A percentile compares a stretch with the other conserved stretches of the same genome.
These are phyloP conservation scores for Salicornia ramosissima DNA, from an alignment of 148 eudicot genomes.

Conservation along the genomic window DNA sequence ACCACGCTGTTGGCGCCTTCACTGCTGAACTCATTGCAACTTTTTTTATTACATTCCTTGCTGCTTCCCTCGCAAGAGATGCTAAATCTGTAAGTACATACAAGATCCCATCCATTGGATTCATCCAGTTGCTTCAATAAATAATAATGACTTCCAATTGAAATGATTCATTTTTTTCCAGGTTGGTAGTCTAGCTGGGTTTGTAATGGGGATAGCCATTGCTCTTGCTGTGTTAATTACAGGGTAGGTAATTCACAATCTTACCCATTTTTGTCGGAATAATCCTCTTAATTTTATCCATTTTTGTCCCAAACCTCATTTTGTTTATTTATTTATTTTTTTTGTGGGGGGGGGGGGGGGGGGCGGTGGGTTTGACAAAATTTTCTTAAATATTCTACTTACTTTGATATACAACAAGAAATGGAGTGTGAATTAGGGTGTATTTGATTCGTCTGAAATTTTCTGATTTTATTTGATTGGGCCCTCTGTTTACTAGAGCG, in stretches of 20 bases:
- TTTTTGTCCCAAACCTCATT: too few relatives aligned
- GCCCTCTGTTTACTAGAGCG: too few relatives aligned
- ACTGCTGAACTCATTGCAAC: conserved; percentile 74
- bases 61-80: conserved; percentile 54
- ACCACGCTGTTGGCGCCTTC: conserved; percentile 47
- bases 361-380: too few relatives aligned
- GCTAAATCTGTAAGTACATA: conserved; percentile 46
- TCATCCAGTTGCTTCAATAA: not conserved
- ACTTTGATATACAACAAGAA: too few relatives aligned
- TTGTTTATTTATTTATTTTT: too few relatives aligned
- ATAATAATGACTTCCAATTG: not conserved
- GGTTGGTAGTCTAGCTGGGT: conserved; percentile 51
- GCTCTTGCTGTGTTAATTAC: conserved; percentile 72
- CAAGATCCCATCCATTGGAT: too few relatives aligned
- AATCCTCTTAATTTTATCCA: too few relatives aligned
- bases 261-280: not conserved
- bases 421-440: too few relatives aligned
- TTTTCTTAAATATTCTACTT: too few relatives aligned
- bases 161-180: conserved; percentile 24
- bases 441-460: too few relatives aligned
- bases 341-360: too few relatives aligned
- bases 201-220: conserved; percentile 63
- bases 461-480: too few relatives aligned
- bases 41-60: conserved; percentile 58
- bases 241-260: conserved; percentile 46